These are phyloP conservation scores for Gossypium turneri DNA, from an alignment of 345 rosid species.

Conservation along the genomic window DNA sequence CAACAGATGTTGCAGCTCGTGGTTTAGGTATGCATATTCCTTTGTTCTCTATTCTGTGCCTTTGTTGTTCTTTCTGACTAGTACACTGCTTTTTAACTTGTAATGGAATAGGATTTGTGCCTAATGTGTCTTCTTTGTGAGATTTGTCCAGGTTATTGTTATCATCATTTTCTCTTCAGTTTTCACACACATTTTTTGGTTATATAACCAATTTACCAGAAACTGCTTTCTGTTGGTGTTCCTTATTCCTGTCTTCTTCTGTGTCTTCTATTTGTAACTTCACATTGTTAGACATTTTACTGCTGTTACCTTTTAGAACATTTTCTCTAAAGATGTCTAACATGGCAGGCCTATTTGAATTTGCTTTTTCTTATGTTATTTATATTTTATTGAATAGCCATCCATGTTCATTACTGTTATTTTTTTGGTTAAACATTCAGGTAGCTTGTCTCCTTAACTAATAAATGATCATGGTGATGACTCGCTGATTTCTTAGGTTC, in stretches of 20 bases:
- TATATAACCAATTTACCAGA: neutral
- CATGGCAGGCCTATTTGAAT: too few species aligned
- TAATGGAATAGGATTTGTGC: neutral
- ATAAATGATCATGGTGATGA: too few species aligned
- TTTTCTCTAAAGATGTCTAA: too few species aligned
- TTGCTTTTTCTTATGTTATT: too few species aligned
- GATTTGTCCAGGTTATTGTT: neutral
- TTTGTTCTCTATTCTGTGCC: neutral
- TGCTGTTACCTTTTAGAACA: too few species aligned
- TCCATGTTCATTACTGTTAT: neutral
- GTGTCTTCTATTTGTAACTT: neutral
- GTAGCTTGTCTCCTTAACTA: too few species aligned
- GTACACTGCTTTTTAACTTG: neutral
- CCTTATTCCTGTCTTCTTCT: neutral
- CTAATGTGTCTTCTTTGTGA: neutral
- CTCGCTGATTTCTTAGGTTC: neutral
- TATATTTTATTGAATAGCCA: too few species aligned
- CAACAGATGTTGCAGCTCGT: constrained; percentile 99
- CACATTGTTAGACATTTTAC: too few species aligned
- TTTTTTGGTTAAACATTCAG: neutral
- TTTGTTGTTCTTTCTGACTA: neutral
- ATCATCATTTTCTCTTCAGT: neutral
- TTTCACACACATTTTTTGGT: neutral
- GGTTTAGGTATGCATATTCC: constrained; percentile 64
- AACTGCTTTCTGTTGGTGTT: neutral